Evolutionary conservation across 345 rosid species (phyloP).

Genomic region (Leavenworthia alabamica): DNA sequence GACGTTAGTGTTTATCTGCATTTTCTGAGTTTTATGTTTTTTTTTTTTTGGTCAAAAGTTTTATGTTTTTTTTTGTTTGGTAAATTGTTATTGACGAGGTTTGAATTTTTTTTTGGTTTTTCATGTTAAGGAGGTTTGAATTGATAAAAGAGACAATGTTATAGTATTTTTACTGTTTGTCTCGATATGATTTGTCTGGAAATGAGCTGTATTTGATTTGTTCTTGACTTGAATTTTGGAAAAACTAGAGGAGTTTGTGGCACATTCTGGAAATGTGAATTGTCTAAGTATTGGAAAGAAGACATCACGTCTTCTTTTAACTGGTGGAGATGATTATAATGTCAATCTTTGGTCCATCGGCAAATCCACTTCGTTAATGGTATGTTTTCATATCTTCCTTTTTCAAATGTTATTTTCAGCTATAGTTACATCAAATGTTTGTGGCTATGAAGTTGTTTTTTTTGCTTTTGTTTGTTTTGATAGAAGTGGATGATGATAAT

Average conservation of each 20-base stretch:
- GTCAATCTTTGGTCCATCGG: conserved; percentile 97
- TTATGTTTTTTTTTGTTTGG: background rate
- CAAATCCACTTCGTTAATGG: conserved; percentile 76
- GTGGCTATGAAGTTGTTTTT: background rate
- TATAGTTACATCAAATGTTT: background rate
- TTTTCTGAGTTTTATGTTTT: background rate
- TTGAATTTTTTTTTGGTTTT: no score
- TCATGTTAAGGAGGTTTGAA: no score
- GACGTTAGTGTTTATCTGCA: background rate
- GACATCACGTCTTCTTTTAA: conserved; percentile 60
- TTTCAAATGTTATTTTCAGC: background rate
- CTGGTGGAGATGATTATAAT: conserved; percentile 91
- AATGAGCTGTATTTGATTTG: background rate
- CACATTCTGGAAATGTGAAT: conserved; percentile 79
- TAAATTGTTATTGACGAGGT: background rate
- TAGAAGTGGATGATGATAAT: background rate
- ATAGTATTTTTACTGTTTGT: background rate
- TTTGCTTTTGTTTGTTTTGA: background rate
- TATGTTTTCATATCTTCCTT: conserved; percentile 24
- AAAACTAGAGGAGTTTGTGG: conserved; percentile 89
- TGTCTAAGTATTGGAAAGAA: conserved; percentile 81
- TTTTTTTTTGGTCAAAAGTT: no score
- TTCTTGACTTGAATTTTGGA: conserved; percentile 42
- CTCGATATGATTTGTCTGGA: background rate
- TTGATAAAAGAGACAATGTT: conserved; percentile 1